Evolutionary conservation across 306 rosid species (phyloP).

Genomic region (Albizia julibrissin): DNA sequence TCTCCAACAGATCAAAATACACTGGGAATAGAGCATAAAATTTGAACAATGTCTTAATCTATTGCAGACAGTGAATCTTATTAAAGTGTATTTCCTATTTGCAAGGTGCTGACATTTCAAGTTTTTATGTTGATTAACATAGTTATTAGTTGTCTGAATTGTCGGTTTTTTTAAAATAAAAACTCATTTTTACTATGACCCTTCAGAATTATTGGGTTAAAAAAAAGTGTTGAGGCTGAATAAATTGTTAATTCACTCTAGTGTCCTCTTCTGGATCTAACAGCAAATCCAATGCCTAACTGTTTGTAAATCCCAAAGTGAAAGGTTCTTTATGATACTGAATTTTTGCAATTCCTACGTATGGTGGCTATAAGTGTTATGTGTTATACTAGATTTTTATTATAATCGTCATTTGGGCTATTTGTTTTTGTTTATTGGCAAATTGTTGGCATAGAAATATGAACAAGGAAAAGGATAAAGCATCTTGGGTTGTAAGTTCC

Average conservation of each 20-base stretch:
- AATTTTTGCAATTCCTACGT: too few species aligned
- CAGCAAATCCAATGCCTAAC: slow-evolving; percentile 25
- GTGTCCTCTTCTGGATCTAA: slow-evolving; percentile 8
- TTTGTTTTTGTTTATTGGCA: too few species aligned
- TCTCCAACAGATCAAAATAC: slow-evolving; percentile 27
- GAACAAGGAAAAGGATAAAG: too few species aligned
- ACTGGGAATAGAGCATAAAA: not conserved
- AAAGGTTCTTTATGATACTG: slow-evolving; percentile 35
- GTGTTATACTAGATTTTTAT: too few species aligned
- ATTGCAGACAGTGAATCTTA: slow-evolving; percentile 9
- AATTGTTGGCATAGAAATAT: too few species aligned
- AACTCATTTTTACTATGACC: not conserved
- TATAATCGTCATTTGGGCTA: too few species aligned
- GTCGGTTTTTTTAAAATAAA: not conserved
- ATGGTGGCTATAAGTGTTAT: too few species aligned
- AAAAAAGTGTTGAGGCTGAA: not conserved
- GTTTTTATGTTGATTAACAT: slow-evolving; percentile 1
- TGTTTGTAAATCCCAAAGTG: slow-evolving; percentile 36
- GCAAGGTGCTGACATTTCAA: slow-evolving; percentile 24
- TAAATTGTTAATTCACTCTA: not conserved
- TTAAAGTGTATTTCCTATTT: slow-evolving; percentile 26
- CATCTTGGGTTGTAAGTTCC: too few species aligned
- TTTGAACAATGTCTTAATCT: slow-evolving; percentile 10
- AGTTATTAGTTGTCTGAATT: not conserved
- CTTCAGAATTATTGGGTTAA: not conserved